A percentile compares a stretch with the other conserved stretches of the same genome.
Evolutionary conservation across 2,329 filamentous ascomycete species (phyloP).

Genomic region (Cercospora brassicicola): DNA sequence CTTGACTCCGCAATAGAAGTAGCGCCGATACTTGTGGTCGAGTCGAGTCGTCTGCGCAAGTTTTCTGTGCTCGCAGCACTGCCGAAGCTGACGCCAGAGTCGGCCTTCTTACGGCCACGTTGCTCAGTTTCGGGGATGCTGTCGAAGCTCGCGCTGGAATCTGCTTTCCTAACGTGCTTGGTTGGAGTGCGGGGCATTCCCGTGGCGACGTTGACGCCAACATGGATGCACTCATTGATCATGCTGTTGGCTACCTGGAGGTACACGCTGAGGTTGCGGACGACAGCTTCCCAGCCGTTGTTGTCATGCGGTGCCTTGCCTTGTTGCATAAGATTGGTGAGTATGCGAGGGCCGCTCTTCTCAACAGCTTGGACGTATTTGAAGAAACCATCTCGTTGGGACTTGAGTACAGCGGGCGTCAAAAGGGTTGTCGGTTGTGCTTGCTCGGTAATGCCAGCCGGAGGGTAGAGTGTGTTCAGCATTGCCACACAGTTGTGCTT

Average conservation of each 20-base stretch:
- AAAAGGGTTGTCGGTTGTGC: constrained; percentile 54
- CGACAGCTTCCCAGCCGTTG: constrained; percentile 57
- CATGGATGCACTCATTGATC: constrained; percentile 59
- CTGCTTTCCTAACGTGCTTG: constrained; percentile 57
- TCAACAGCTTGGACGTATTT: constrained; percentile 61
- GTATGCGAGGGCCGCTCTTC: constrained; percentile 54
- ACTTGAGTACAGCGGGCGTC: constrained; percentile 53
- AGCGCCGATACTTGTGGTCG: constrained; percentile 61
- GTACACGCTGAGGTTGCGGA: constrained; percentile 57
- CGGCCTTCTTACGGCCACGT: constrained; percentile 14
- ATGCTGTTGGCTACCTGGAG: constrained; percentile 59
- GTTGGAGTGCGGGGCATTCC: constrained; percentile 15
- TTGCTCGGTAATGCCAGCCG: constrained; percentile 44
- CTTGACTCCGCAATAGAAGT: constrained; percentile 19
- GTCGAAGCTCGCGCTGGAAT: constrained; percentile 65
- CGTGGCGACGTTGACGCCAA: constrained; percentile 38
- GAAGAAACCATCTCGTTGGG: constrained; percentile 63
- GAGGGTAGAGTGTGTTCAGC: constrained; percentile 67
- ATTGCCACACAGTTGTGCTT: constrained; percentile 67
- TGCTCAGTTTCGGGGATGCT: constrained; percentile 30
- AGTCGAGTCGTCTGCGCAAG: constrained; percentile 35
- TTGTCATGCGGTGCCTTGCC: constrained; percentile 53
- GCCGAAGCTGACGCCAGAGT: constrained; percentile 12
- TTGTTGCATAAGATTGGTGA: constrained; percentile 56
- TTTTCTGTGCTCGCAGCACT: constrained; percentile 11